Base-by-base conservation (phyloP, 139 green algal genomes). In the Edaphochlamys debaryana region DNA sequence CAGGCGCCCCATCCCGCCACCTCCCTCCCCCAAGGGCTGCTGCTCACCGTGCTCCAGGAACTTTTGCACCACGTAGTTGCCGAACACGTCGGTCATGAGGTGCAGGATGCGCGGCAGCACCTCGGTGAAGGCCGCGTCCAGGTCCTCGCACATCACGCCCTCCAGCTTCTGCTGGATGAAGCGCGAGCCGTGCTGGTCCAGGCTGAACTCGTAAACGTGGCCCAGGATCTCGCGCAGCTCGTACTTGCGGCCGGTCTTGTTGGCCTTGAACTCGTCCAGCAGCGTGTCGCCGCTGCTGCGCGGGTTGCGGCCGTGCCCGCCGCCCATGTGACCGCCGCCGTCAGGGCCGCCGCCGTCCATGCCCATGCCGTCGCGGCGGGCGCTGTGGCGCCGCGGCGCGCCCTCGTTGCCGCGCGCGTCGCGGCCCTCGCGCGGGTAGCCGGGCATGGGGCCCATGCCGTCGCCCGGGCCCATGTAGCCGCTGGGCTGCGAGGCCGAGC, bases 91-190 rank as follows among this genome's bases (percentile, higher is more conserved):
- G 3, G 91, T 95, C 90, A 98, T 97, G 17, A 98, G 93, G 41
- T 80, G 82, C 69, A 96, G 78, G 36, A 87, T 75, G 38, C 77
- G 73, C 50, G 87, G 89, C 36, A 91, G 79, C 50, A 97, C 89
- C 87, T 98, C 95, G 27, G 67, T 64, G 73, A 97, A 95, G 0
- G 94, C 91, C 0, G 67, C 60, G 38, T 92, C 90, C 80, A 94
- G 92, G 58, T 95, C 90, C 36, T 89, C 89, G 3, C 60, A 40
- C 9, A 37, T 54, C 27, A 90, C 74, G 22, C 42, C 88, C 82
- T 96, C 94, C n/a, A 98, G 83, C 90, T 96, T 94, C 54, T 79
- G 92, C 92, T 98, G 96, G 50, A 98, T 96, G 87, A 99, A 98
- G 41, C 96, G 92, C 67, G 85, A 94, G 79, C 96, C 96, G 66